Base-by-base conservation (phyloP, 345 rosid species). In the Hypericum perforatum region DNA sequence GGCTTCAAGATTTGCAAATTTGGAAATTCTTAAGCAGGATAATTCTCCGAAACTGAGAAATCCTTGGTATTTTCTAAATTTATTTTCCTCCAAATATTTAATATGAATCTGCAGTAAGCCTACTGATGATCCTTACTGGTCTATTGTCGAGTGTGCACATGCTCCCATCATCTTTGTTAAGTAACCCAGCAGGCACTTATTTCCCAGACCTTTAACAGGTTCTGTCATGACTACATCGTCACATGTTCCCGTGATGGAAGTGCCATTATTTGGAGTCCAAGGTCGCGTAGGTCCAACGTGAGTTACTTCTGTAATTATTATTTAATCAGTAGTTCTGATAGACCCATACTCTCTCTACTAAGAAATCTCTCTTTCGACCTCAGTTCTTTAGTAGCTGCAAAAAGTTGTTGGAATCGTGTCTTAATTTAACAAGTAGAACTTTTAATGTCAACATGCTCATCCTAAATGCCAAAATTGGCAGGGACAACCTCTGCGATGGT, bases 161-260 rank as follows among this genome's bases (percentile, higher is more conserved):
- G 32, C 32, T 22, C 32, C 4, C 32, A 22, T 22, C 4, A 22
- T 22, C 32, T 22, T 22, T 22, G 32, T 22, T 1, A 22, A 22
- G 32, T 22, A 22, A 4, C 32, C 32, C 32, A 22, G 41, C 37
- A 22, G 32, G 15, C 39, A n/a, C 22, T 59, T 49, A 39, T 61
- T 16, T 22, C 37, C n/a, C 40, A 63, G 37, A 50, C 32, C 56
- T 41, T 68, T 68, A 71, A 22, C 76, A 94, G 99, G 95, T 84
- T 82, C 67, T 82, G 79, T 52, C 94, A 86, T 40, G 99, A 94
- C 71, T 82, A 78, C 77, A 86, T 94, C 48, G 99, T 94, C 45
- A 94, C 99, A 9, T 94, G 97, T 71, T 94, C 99, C 63, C 95
- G 89, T 16, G 99, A 94, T 74, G 99, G n/a, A 14, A 32, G 11